Conservation (phyloP, 2,329 filamentous ascomycete genomes). For the Ascochyta rabiei region DNA sequence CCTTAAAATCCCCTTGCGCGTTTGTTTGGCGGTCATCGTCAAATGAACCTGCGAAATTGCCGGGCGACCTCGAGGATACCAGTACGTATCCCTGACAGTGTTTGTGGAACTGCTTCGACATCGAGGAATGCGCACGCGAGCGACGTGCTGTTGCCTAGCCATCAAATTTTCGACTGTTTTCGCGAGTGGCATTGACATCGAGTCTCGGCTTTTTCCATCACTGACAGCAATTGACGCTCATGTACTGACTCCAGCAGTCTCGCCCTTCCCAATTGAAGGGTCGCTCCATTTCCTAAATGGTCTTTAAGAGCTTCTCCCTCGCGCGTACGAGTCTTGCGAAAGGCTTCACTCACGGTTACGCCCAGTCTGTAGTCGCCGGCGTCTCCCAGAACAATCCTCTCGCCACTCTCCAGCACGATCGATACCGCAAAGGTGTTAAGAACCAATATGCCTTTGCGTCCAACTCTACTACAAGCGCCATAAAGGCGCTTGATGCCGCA, state of each 20-base stretch:
- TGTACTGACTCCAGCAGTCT: constrained; percentile 47
- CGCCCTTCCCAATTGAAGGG: constrained; percentile 65
- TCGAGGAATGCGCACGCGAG: constrained; percentile 19
- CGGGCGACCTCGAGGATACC: constrained; percentile 62
- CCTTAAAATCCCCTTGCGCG: constrained; percentile 63
- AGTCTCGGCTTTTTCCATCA: neutral
- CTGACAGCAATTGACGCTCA: constrained; percentile 5
- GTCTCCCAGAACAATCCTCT: constrained; percentile 66
- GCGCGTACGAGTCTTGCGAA: constrained; percentile 98
- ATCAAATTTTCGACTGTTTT: constrained; percentile 9
- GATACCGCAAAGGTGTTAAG: constrained; percentile 59
- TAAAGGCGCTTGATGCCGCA: constrained; percentile 40
- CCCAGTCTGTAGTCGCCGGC: constrained; percentile 94
- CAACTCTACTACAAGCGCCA: constrained; percentile 44
- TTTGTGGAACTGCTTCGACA: constrained; percentile 6
- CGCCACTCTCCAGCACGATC: constrained; percentile 56
- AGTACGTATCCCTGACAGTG: constrained; percentile 57
- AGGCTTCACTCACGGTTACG: constrained; percentile 96
- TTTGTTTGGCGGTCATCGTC: constrained; percentile 91
- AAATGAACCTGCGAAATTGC: constrained; percentile 95
- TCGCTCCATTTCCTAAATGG: constrained; percentile 82
- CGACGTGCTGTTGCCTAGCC: constrained; percentile 27
- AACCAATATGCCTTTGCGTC: constrained; percentile 78
- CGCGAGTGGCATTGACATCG: neutral
- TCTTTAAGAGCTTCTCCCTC: constrained; percentile 75